These are phyloP conservation scores for Citrus sinensis DNA, from an alignment of 345 rosid species.

Conservation along the genomic window DVS_A1.0 CM039161.1:22471501-22472000, in stretches of 20 bases:
- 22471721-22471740: conserved; percentile 1
- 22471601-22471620: conserved; percentile 12
- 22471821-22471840: conserved; percentile 25
- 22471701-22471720: conserved; percentile 26
- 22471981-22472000: conserved; percentile 66
- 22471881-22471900: too few species aligned
- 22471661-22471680: not conserved
- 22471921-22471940: conserved; percentile 18
- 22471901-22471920: conserved; percentile 22
- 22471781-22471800: conserved; percentile 14
- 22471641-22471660: conserved; percentile 2
- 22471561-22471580: conserved; percentile 3
- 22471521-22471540: not conserved
- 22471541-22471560: not conserved
- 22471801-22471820: conserved; percentile 17
- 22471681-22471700: not conserved
- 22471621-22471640: not conserved
- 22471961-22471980: not conserved
- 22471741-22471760: not conserved
- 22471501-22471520: not conserved
- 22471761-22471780: not conserved
- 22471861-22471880: not conserved
- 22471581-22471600: not conserved
- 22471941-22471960: conserved; percentile 2
- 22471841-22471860: not conserved